A percentile compares a stretch with the other conserved stretches of the same genome.
Conservation (phyloP, 192 early-diverging fungal species). For the Dissophora ornata region DNA sequence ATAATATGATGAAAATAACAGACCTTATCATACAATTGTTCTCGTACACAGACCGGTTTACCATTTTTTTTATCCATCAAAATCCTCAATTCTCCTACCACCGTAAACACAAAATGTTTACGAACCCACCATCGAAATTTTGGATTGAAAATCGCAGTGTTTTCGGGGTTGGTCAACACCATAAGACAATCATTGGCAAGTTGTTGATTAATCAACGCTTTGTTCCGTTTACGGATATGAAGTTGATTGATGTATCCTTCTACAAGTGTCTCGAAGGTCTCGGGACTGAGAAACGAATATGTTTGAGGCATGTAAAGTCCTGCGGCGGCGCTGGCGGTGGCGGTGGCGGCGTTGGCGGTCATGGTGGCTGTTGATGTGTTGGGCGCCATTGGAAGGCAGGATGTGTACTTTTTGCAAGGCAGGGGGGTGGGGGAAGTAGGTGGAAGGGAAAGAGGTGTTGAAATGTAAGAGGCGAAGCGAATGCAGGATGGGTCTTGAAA, state of each 20-base stretch:
- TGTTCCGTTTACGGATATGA: slow-evolving; percentile 53
- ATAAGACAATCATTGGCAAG: slow-evolving; percentile 50
- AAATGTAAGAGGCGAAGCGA: not conserved
- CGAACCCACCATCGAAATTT: slow-evolving; percentile 54
- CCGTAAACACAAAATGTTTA: slow-evolving; percentile 51
- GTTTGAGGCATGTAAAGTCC: slow-evolving; percentile 46
- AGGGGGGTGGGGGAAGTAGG: not conserved
- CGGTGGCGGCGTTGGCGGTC: not conserved
- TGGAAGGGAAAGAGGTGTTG: not conserved
- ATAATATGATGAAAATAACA: slow-evolving; percentile 55
- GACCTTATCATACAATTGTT: slow-evolving; percentile 52
- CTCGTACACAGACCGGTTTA: slow-evolving; percentile 46
- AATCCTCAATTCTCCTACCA: slow-evolving; percentile 45
- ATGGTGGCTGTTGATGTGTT: not conserved
- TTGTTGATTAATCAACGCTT: slow-evolving; percentile 50
- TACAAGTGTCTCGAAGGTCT: slow-evolving; percentile 48
- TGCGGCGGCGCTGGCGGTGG: slow-evolving; percentile 3
- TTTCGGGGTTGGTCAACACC: slow-evolving; percentile 53
- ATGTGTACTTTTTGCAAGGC: not conserved
- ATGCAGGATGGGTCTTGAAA: not conserved
- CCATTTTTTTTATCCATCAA: slow-evolving; percentile 55
- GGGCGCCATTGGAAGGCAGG: not conserved
- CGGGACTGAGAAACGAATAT: slow-evolving; percentile 46
- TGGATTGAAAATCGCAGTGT: slow-evolving; percentile 53
- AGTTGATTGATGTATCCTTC: slow-evolving; percentile 54